Evolutionary conservation across 306 rosid genomes (phyloP).

Genomic region (Acacia confusa): DNA sequence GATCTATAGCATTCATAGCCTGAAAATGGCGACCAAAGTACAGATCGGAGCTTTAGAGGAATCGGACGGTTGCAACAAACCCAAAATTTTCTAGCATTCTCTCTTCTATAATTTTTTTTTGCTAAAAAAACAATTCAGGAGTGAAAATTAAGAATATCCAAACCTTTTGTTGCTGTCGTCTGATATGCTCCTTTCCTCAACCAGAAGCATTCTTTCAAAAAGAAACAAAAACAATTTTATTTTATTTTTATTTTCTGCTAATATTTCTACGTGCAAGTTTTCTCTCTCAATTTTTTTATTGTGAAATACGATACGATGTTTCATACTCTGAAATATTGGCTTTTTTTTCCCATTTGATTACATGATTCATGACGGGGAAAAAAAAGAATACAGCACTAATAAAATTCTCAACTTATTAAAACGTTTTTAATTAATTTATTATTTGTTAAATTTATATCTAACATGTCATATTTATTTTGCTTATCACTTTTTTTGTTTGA

Average conservation of each 20-base stretch:
- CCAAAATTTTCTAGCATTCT: slow-evolving; percentile 34
- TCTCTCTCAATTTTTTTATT: no score
- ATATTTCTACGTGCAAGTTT: no score
- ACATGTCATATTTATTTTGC: neutral
- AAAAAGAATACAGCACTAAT: neutral
- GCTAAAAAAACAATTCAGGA: slow-evolving; percentile 18
- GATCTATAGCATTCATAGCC: slow-evolving; percentile 62
- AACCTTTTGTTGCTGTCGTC: slow-evolving; percentile 14
- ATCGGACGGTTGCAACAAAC: slow-evolving; percentile 49
- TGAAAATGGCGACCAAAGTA: slow-evolving; percentile 35
- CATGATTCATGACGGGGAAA: no score
- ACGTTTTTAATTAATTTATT: neutral
- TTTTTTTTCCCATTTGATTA: no score
- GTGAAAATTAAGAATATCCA: slow-evolving; percentile 33
- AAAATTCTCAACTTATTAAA: neutral
- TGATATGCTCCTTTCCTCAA: slow-evolving; percentile 56
- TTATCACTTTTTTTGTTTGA: neutral
- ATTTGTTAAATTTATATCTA: neutral
- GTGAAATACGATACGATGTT: no score
- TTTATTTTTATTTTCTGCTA: neutral
- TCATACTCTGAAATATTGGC: no score
- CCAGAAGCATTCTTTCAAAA: slow-evolving; percentile 35
- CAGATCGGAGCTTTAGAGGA: slow-evolving; percentile 47
- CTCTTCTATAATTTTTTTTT: slow-evolving; percentile 29
- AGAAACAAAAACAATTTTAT: no score